Base-by-base conservation (phyloP, 352 stramenopile species). In the Phytopythium helicoides region DNA sequence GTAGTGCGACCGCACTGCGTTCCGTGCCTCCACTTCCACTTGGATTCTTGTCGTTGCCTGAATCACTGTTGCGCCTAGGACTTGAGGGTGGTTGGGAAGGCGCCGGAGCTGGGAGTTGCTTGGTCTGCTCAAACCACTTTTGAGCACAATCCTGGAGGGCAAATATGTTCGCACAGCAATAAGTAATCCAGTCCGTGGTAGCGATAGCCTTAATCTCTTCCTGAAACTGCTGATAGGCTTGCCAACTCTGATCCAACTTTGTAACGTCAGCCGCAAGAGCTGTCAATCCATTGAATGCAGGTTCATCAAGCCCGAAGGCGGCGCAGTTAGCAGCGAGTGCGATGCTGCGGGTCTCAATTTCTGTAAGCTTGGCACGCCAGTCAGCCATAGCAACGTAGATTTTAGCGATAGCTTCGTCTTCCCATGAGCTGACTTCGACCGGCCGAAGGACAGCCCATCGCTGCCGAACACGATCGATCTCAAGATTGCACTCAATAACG, bases 181-280 rank as follows among this genome's bases (percentile, higher is more conserved):
- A 98, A 11, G 77, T 88, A 56, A 98, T 95, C 95, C 95, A 98
- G 51, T 98, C 95, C 47, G 95, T 76, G 2, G 60, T 50, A 0
- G 69, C 71, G 16, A 98, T 61, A 3, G 53, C 64, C 15, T 79
- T 55, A 3, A 96, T 35, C 39, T 97, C 94, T 1, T 77, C 73
- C 22, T 67, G 69, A 63, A 97, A 98, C 26, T 94, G 73, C 53
- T 79, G 85, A 48, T 97, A 94, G 6, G 89, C 84, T 11, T 68
- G 68, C 94, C 94, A 98, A 52, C 84, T 94, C 3, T 60, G 58
- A 7, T 85, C 69, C 0, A 93, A 70, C 11, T 71, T 70, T 9
- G 46, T 51, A 11, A 98, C 74, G 37, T 98, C 88, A 0, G 62
- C 64, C 22, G 96, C 74, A 16, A 98, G 67, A 1, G 48, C 67